Conservation (phyloP, 441 rosid species). For the Gossypium lobatum region DNA sequence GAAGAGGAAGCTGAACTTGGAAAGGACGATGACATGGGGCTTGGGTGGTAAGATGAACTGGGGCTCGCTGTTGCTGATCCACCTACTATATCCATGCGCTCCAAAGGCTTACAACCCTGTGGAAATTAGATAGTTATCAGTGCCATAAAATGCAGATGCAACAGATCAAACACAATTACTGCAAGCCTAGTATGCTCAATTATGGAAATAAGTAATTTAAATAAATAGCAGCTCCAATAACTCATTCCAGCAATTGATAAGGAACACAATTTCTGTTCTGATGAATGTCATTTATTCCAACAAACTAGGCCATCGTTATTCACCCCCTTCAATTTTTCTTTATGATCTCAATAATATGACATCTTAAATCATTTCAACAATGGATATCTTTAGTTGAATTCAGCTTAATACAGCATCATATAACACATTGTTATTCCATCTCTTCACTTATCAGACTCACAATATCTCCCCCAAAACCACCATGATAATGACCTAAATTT, state of each 20-base stretch:
- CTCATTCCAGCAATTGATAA: not conserved
- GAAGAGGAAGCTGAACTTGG: conserved; percentile 57
- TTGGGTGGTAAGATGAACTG: conserved; percentile 54
- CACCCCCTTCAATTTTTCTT: not conserved
- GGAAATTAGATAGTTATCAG: conserved; percentile 10
- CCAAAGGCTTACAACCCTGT: conserved; percentile 61
- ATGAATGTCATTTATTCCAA: not conserved
- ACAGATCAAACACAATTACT: not conserved
- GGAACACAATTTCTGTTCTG: not conserved
- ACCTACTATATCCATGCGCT: conserved; percentile 45
- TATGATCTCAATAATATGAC: not conserved
- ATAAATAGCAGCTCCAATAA: not conserved
- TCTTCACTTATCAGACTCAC: not conserved
- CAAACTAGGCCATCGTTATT: not conserved
- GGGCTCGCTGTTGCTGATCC: conserved; percentile 54
- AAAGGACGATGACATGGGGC: conserved; percentile 54
- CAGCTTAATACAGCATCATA: not conserved
- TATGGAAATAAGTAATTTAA: not conserved
- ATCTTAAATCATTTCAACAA: not conserved
- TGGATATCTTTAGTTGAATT: not conserved
- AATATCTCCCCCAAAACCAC: not conserved
- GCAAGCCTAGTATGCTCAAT: not conserved
- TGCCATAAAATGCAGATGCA: not conserved
- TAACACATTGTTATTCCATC: not conserved
- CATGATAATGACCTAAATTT: not conserved